phyloP scores from a whole-genome alignment of 2,329 filamentous ascomycete genomes.

The Ophiostoma quercus region DNA sequence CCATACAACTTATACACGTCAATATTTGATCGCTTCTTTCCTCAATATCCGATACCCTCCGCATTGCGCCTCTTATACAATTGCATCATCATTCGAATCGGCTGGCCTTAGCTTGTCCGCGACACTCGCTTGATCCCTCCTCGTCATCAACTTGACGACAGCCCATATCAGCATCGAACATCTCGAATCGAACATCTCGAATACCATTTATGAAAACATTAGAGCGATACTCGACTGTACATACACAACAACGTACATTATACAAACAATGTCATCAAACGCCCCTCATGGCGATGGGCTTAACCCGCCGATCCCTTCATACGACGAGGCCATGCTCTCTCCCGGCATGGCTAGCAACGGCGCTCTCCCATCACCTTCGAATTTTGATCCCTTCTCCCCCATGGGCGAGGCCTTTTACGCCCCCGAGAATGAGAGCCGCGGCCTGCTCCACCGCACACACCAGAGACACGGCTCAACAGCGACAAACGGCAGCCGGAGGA shows the following conservation, averaged over 20 bases:
- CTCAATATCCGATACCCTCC: background rate
- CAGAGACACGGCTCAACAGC: slow-evolving; percentile 37
- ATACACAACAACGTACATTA: background rate
- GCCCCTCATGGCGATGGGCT: slow-evolving; percentile 1
- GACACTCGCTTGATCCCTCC: slow-evolving; percentile 10
- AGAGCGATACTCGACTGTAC: background rate
- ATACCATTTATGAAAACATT: background rate
- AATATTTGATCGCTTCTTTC: background rate
- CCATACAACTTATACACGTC: background rate
- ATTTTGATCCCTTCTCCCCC: slow-evolving; percentile 49
- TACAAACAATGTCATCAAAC: slow-evolving; percentile 7
- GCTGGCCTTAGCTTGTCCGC: slow-evolving; percentile 1
- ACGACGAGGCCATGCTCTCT: slow-evolving; percentile 68
- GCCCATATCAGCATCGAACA: background rate
- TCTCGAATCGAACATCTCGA: background rate
- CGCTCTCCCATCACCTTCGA: slow-evolving; percentile 22
- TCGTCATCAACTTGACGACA: background rate
- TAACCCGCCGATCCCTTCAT: slow-evolving; percentile 70
- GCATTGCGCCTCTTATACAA: slow-evolving; percentile 1
- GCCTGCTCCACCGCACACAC: slow-evolving; percentile 56
- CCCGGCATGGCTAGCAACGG: slow-evolving; percentile 44
- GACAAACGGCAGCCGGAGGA: slow-evolving; percentile 31
- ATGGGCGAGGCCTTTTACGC: slow-evolving; percentile 59
- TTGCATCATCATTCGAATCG: background rate
- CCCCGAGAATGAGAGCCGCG: slow-evolving; percentile 68